Evolutionary conservation across 768 basidiomycete genomes (phyloP).

Genomic region (Brasilioporus rufonigricans): DNA sequence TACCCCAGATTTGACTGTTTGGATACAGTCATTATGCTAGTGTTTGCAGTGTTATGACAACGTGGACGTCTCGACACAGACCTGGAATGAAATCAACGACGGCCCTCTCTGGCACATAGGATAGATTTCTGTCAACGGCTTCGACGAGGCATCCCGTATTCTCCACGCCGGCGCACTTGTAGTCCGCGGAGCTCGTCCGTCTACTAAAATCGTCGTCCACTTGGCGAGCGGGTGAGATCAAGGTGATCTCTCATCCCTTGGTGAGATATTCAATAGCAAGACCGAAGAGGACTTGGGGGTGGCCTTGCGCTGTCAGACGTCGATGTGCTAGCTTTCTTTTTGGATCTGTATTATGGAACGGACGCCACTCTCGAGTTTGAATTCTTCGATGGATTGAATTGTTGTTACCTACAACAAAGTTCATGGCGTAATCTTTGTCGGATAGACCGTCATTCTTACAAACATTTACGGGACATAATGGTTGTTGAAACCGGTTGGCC

Average conservation of each 20-base stretch:
- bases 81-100: slow-evolving; percentile 14
- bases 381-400: background rate
- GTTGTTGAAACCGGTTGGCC: slow-evolving; percentile 15
- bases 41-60: background rate
- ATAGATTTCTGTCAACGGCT: slow-evolving; percentile 3
- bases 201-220: slow-evolving; percentile 7
- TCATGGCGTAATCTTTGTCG: background rate
- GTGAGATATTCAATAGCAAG: slow-evolving; percentile 1
- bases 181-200: slow-evolving; percentile 4
- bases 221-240: slow-evolving; percentile 9
- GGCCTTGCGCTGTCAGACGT: slow-evolving; percentile 7
- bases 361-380: slow-evolving; percentile 7
- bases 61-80: background rate
- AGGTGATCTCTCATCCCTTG: slow-evolving; percentile 1
- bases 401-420: slow-evolving; percentile 12
- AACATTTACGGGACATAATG: slow-evolving; percentile 7
- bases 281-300: background rate
- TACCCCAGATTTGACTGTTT: slow-evolving; percentile 7
- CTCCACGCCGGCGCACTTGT: slow-evolving; percentile 34
- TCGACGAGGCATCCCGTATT: slow-evolving; percentile 20
- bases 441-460: background rate
- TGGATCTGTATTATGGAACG: slow-evolving; percentile 12
- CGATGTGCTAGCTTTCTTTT: slow-evolving; percentile 8
- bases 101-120: slow-evolving; percentile 11
- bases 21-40: background rate